Percentiles rank a stretch among this genome's conserved stretches.
phyloP scores from a whole-genome alignment of 1,284 basidiomycete genomes.

The Trichosporon asahii region DNA sequence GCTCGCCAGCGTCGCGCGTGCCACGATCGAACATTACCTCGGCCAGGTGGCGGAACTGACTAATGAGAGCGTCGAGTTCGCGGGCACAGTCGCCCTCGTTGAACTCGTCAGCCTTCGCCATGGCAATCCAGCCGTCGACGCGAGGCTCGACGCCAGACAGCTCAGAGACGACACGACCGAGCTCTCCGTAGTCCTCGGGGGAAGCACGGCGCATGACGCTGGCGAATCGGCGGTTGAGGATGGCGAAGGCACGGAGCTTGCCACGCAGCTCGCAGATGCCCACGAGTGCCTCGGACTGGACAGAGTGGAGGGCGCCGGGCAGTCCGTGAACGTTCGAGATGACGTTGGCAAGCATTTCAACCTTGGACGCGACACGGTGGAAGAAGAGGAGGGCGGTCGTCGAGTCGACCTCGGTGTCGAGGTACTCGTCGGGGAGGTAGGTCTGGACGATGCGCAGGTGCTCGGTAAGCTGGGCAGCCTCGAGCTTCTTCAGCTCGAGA shows the following conservation, averaged over 20 bases:
- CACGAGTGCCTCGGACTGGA: constrained; percentile 74
- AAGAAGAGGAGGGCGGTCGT: constrained; percentile 87
- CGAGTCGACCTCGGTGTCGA: constrained; percentile 79
- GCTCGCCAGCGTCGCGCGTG: constrained; percentile 80
- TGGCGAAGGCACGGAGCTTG: constrained; percentile 71
- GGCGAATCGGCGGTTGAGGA: constrained; percentile 80
- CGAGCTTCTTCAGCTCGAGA: constrained; percentile 75
- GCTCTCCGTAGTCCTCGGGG: constrained; percentile 74
- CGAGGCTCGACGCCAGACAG: constrained; percentile 82
- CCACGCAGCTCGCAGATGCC: constrained; percentile 88
- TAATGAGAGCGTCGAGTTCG: constrained; percentile 77
- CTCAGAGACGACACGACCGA: constrained; percentile 79
- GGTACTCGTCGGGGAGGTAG: constrained; percentile 77
- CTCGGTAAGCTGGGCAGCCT: constrained; percentile 74
- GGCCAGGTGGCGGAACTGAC: constrained; percentile 84
- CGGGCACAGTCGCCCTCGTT: constrained; percentile 85
- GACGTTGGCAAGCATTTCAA: constrained; percentile 75
- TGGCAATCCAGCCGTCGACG: constrained; percentile 84
- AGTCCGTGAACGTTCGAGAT: constrained; percentile 76
- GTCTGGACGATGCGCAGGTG: constrained; percentile 65
- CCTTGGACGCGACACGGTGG: constrained; percentile 75
- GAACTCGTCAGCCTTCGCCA: constrained; percentile 81
- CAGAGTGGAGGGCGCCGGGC: constrained; percentile 73
- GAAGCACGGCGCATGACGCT: constrained; percentile 73
- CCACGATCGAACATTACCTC: constrained; percentile 77